Evolutionary conservation across 768 basidiomycete genomes (phyloP).

Genomic region (Termitomyces sp.): DNA sequence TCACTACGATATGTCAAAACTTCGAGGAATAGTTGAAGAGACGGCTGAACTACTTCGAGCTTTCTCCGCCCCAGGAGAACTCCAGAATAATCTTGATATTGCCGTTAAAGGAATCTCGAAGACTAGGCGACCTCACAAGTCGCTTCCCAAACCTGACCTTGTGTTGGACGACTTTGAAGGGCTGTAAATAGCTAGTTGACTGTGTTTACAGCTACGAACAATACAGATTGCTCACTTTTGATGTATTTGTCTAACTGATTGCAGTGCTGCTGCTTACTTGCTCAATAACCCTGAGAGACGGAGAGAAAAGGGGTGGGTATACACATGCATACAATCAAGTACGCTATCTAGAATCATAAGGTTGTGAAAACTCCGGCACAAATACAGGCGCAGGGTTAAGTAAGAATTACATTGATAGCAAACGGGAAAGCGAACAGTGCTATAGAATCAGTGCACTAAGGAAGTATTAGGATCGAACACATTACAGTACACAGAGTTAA

Average conservation of each 20-base stretch:
- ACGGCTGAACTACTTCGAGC: slow-evolving; percentile 21
- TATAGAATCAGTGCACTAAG: not conserved
- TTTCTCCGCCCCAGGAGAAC: slow-evolving; percentile 10
- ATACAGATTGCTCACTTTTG: too few species aligned
- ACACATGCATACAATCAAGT: not conserved
- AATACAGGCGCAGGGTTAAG: not conserved
- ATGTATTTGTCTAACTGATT: not conserved
- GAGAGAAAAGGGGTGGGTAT: not conserved
- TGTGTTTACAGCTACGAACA: not conserved
- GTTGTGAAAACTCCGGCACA: not conserved
- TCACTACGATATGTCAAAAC: slow-evolving; percentile 13
- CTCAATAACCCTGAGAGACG: not conserved
- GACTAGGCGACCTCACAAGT: slow-evolving; percentile 6
- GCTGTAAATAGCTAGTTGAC: too few species aligned
- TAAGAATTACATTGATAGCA: not conserved
- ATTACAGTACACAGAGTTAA: not conserved
- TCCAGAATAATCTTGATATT: slow-evolving; percentile 18
- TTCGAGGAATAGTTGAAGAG: slow-evolving; percentile 22
- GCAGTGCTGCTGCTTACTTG: not conserved
- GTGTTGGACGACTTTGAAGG: slow-evolving; percentile 4
- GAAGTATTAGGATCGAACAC: not conserved
- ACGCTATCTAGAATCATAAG: not conserved
- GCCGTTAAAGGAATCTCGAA: slow-evolving; percentile 29
- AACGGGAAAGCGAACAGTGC: not conserved
- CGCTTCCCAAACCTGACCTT: slow-evolving; percentile 14